Percentiles rank a stretch among this genome's conserved stretches.
Evolutionary conservation across 148 eudicot genomes (phyloP).

Genomic region (Spergularia marina): DNA sequence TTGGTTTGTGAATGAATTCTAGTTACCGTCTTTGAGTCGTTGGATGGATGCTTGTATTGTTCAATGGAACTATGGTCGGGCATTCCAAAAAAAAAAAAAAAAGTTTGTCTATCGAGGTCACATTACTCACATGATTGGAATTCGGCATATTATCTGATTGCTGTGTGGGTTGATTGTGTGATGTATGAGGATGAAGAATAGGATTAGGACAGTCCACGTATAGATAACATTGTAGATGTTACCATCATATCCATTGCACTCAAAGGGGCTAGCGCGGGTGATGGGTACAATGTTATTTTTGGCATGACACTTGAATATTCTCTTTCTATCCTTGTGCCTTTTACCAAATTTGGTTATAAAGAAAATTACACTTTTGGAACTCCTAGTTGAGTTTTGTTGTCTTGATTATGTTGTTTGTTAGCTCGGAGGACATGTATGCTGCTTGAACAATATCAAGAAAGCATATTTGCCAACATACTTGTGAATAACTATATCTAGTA

Average conservation of each 20-base stretch:
- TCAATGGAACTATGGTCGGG: not conserved
- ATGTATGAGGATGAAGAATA: not conserved
- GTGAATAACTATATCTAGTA: not conserved
- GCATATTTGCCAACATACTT: not conserved
- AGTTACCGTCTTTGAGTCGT: not conserved
- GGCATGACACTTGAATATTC: no score
- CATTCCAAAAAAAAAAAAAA: constrained; percentile 2
- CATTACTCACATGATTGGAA: constrained; percentile 2
- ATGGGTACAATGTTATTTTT: no score
- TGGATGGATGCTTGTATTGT: not conserved
- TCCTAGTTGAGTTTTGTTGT: no score
- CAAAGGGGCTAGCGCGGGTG: no score
- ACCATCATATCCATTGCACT: no score
- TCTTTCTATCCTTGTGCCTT: no score
- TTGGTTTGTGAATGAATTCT: not conserved
- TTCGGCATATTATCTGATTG: not conserved
- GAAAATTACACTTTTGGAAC: not conserved
- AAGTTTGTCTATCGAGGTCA: constrained; percentile 3
- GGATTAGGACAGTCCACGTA: no score
- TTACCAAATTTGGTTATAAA: not conserved
- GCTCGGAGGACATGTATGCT: not conserved
- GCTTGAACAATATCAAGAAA: not conserved
- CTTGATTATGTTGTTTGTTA: not conserved
- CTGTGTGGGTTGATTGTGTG: not conserved
- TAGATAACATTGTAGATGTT: no score